Conservation (phyloP, 306 rosid species). For the Lathyrus oleraceus region DNA sequence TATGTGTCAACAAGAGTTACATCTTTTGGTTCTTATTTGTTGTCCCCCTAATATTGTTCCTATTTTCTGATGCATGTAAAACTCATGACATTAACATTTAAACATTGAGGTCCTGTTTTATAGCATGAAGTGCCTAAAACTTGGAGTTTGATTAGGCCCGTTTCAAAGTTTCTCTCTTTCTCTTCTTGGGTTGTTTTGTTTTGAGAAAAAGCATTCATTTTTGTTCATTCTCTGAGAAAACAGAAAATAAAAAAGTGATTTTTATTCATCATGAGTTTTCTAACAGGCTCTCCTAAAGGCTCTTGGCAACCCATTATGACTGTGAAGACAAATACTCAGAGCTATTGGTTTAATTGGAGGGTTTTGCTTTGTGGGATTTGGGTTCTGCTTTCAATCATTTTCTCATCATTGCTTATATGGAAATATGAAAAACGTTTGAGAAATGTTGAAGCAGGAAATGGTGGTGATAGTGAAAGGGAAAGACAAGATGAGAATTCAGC, state of each 20-base stretch:
- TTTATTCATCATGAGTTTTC: constrained; percentile 50
- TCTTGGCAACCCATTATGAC: constrained; percentile 89
- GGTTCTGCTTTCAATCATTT: constrained; percentile 48
- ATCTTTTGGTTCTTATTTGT: constrained; percentile 35
- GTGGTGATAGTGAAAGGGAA: constrained; percentile 29
- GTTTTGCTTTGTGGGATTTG: constrained; percentile 67
- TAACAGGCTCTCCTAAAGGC: constrained; percentile 69
- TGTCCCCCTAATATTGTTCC: constrained; percentile 30
- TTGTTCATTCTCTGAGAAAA: neutral
- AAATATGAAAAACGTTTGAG: constrained; percentile 53
- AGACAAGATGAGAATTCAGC: constrained; percentile 47
- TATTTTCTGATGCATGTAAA: constrained; percentile 38
- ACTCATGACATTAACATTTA: constrained; percentile 35
- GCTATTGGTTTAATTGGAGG: constrained; percentile 94
- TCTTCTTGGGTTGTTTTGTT: constrained; percentile 28
- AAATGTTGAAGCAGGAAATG: constrained; percentile 30
- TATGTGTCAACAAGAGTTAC: constrained; percentile 36
- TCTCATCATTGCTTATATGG: constrained; percentile 54
- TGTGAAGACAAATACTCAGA: constrained; percentile 59
- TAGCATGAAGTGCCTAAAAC: neutral
- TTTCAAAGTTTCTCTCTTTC: constrained; percentile 29
- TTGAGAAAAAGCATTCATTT: constrained; percentile 3
- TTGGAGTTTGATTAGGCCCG: constrained; percentile 2
- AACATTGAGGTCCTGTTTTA: constrained; percentile 1
- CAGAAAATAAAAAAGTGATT: neutral